phyloP scores from a whole-genome alignment of 2,329 filamentous ascomycete genomes.

The Knufia petricola region DNA sequence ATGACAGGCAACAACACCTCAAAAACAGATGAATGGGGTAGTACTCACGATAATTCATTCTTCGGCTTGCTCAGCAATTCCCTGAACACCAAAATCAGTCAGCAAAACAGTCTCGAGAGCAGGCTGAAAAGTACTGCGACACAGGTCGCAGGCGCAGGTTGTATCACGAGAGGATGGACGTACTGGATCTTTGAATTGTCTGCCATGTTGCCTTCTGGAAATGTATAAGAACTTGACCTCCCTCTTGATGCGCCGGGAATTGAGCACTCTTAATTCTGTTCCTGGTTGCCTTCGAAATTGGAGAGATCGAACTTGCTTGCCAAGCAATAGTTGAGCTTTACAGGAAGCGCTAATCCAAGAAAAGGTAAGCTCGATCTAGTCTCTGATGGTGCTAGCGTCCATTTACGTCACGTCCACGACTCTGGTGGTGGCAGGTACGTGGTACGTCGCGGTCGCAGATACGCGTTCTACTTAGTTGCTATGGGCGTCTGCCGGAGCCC shows the following conservation, averaged over 20 bases:
- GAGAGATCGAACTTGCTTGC: neutral
- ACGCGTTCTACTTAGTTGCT: conserved; percentile 1
- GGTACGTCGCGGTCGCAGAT: neutral
- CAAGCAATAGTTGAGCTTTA: conserved; percentile 5
- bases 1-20: conserved; percentile 5
- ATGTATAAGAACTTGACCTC: conserved; percentile 24
- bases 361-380: neutral
- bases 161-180: conserved; percentile 25
- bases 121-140: conserved; percentile 9
- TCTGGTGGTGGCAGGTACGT: neutral
- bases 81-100: conserved; percentile 37
- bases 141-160: neutral
- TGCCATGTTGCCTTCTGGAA: conserved; percentile 42
- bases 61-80: conserved; percentile 84
- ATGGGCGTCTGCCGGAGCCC: neutral
- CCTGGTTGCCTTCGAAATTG: conserved; percentile 1
- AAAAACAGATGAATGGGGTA: conserved; percentile 13
- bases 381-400: neutral
- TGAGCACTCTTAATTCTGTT: conserved; percentile 9
- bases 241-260: conserved; percentile 4
- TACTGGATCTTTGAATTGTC: conserved; percentile 62
- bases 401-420: neutral
- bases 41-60: conserved; percentile 76
- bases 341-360: too few relatives aligned
- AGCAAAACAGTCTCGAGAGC: conserved; percentile 24